A percentile compares a stretch with the other conserved stretches of the same genome.
These are phyloP conservation scores for Strobilomyces confusus DNA, from an alignment of 768 basidiomycete species.

Conservation along the genomic window DNA sequence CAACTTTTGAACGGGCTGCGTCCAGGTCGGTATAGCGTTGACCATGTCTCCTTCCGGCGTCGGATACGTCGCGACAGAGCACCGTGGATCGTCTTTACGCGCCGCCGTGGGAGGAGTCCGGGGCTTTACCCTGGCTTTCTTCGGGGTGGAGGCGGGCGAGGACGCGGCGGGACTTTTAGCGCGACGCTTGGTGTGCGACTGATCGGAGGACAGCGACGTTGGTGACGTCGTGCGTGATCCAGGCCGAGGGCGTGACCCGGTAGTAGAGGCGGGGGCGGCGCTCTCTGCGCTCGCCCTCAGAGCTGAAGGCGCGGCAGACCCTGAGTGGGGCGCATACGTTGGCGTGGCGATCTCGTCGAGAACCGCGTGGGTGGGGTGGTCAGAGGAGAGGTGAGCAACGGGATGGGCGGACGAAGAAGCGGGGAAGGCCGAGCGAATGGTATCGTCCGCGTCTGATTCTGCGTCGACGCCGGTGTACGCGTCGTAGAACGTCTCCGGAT, in stretches of 20 bases:
- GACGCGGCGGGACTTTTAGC: slow-evolving; percentile 47
- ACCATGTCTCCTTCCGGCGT: slow-evolving; percentile 51
- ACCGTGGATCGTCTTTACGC: slow-evolving; percentile 43
- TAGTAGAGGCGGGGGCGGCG: slow-evolving; percentile 32
- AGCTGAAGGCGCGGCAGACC: too few relatives aligned
- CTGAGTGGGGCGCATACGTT: slow-evolving; percentile 39
- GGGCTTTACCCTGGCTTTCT: slow-evolving; percentile 36
- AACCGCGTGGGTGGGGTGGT: slow-evolving; percentile 37
- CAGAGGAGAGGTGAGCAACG: slow-evolving; percentile 24
- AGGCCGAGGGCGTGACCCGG: slow-evolving; percentile 22
- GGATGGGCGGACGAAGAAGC: slow-evolving; percentile 15
- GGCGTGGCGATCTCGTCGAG: slow-evolving; percentile 37
- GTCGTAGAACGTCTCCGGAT: slow-evolving; percentile 40
- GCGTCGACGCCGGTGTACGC: slow-evolving; percentile 25
- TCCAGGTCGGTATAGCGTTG: slow-evolving; percentile 81
- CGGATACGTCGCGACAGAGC: slow-evolving; percentile 68
- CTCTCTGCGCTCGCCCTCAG: slow-evolving; percentile 40
- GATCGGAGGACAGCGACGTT: slow-evolving; percentile 24
- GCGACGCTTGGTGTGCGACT: slow-evolving; percentile 41
- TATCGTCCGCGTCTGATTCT: slow-evolving; percentile 18
- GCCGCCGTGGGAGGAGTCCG: slow-evolving; percentile 31
- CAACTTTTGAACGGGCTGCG: slow-evolving; percentile 59
- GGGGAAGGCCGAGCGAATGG: slow-evolving; percentile 16
- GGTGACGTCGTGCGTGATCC: slow-evolving; percentile 29
- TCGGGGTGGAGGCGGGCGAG: slow-evolving; percentile 36